Base-by-base conservation (phyloP, 768 basidiomycete genomes). In the Termitomyces sp. region DNA sequence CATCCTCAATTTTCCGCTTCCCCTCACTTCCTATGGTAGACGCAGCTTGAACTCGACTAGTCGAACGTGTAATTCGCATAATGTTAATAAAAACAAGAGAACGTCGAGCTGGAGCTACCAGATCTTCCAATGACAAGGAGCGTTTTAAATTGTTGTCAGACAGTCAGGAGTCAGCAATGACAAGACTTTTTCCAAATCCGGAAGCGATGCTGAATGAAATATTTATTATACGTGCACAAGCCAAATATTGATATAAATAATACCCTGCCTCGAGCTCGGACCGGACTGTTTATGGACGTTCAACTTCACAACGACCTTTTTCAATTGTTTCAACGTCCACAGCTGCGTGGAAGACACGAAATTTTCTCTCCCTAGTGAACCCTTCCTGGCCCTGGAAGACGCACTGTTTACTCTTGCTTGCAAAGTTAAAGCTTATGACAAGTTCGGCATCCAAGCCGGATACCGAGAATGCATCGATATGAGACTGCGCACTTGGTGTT, bases 11-110 rank as follows among this genome's bases (percentile, higher is more conserved):
- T 52, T 64, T 62, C 44, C 63, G 65, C 55, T 63, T 67, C 21
- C 48, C 45, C 17, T 58, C 44, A 27, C n/a, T 56, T 48, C 64
- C 25, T 30, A 54, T 32, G 6, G 28, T 46, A 8, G 54, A 46
- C 9, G 54, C 27, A 23, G 62, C 52, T 56, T 67, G 64, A 50
- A 59, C 50, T 41, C 71, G 67, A 52, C 56, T 69, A 44, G 64
- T 51, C 50, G 71, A 73, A 39, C 71, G 71, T 14, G 71, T 72
- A 21, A 56, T 58, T 43, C 63, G 68, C 70, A 71, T 72, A 5
- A 47, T 55, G 49, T 30, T 66, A 48, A 42, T 46, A 6, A 45
- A 39, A 10, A 56, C 46, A 39, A 42, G 55, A 39, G 43, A n/a
- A 45, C 41, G 60, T 37, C 57, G 51, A 39, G n/a, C 27, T 37